Base-by-base conservation (phyloP, 2,329 filamentous ascomycete species). In the Ophiostoma sp. region DNA sequence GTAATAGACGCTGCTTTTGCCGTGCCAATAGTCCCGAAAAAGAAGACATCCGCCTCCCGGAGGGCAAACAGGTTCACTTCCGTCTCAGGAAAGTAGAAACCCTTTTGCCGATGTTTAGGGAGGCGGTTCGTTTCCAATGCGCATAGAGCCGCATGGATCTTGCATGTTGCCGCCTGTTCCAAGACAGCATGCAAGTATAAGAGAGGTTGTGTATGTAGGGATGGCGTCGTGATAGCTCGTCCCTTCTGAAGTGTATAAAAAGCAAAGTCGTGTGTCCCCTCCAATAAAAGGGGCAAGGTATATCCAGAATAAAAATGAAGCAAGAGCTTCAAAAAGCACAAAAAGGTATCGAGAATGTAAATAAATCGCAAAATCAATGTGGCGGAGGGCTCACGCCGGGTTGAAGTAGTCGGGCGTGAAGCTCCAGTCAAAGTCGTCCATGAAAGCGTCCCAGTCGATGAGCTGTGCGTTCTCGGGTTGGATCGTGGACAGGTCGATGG, bases 341-440 rank as follows among this genome's bases (percentile, higher is more conserved):
- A 50, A 69, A 61, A 64, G 39, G 17, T 33, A 63, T 59, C 42
- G 17, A 28, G 19, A 48, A 61, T 31, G n/a, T 22, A 28, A 39
- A 39, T 22, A 2, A 3, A 25, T 22, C 15, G 15, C 33, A 28
- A 70, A 22, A 45, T 1, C 8, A 17, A 6, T 9, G 31, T 42
- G 2, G 25, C 25, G 5, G n/a, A 3, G 15, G 36, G 6, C 19
- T 31, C 72, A 77, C 2, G 75, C 33, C 9, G 76, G 75, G 17
- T 76, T 75, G 4, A 78, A 71, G 64, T 78, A 78, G 39, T 78
- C 78, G 1, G 75, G 75, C 3, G 78, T 78, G 68, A 80, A 81
- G 39, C 78, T 82, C 85, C 84, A 86, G 74, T 85, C 84, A 77
- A 86, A 86, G 63, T 87, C 85, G 72, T 85, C 84, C 81, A 86